Conservation (phyloP, 371 early-diverging fungal species). For the Mucor velutinosus region DNA sequence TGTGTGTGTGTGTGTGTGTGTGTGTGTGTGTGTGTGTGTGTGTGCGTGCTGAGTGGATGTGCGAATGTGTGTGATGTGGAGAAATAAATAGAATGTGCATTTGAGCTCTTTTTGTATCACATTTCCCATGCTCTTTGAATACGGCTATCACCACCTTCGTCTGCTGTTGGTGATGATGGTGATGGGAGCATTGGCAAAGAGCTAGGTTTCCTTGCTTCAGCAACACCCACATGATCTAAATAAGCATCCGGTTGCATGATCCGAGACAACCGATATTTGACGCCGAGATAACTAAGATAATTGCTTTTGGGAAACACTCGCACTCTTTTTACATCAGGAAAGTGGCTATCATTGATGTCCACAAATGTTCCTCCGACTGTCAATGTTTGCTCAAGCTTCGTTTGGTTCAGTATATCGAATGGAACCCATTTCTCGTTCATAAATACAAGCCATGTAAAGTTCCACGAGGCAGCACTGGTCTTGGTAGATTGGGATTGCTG, state of each 20-base stretch:
- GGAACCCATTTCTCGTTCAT: conserved; percentile 40
- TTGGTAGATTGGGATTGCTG: background rate
- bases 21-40: background rate
- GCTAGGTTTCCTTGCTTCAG: conserved; percentile 18
- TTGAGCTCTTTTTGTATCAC: background rate
- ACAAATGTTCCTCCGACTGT: conserved; percentile 42
- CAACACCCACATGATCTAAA: conserved; percentile 32
- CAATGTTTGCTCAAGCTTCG: conserved; percentile 37
- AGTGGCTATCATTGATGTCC: conserved; percentile 36
- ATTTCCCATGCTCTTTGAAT: conserved; percentile 5
- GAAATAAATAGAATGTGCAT: background rate
- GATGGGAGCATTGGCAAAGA: background rate
- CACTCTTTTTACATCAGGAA: conserved; percentile 35
- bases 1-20: background rate
- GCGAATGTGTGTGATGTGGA: background rate
- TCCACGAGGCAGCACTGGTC: conserved; percentile 6
- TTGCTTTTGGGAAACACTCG: conserved; percentile 39
- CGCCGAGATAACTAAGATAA: conserved; percentile 41
- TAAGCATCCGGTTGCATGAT: conserved; percentile 46
- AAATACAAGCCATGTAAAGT: conserved; percentile 44
- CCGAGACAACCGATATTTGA: conserved; percentile 41
- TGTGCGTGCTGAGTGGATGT: too few species aligned
- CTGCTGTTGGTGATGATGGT: background rate
- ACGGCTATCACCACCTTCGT: background rate
- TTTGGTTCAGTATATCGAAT: conserved; percentile 36